Evolutionary conservation across 805 yeast genomes (phyloP), one percentile per base, ranked within the genome.

Genomic region (Tetrapisispora taiwanensis): DNA sequence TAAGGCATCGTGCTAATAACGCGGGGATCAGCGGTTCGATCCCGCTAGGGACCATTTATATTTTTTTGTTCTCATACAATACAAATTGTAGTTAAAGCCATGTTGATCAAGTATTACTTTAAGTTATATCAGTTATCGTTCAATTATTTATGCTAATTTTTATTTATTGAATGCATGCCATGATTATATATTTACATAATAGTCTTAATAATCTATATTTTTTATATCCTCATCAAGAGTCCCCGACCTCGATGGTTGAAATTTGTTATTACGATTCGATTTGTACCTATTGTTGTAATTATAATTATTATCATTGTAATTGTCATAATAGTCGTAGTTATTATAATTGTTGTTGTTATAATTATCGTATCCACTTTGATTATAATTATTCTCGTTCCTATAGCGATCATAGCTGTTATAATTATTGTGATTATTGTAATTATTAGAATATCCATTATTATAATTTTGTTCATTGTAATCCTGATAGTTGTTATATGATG

Each of bases 11-110:
- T 55, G 59, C 59, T 55, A 55, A 55, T 55, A 55, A 53, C 58
- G 56, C 58, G 52, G 55, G 55, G 58, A 54, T 54, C 58, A 52
- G 58, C 58, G 52, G 58, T 54, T 54, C 58, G 58, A 54, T 54
- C 58, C 58, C 52, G 58, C 58, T 52, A 54, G 58, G 50, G 54
- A 54, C 54, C 58, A 54, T 52, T 44, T 37, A 39, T 46, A 50
- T 47, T 49, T 31, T 17, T 13, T 39, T 14, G 19, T 14, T 26
- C 6, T 22, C 14, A 31, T 4, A 4, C 12, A 17, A 4, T 15
- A 28, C 17, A 18, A 28, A 14, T 24, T 19, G 13, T 40, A 9
- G 19, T 8, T 13, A 10, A 15, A 13, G 14, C 6, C 24, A 26
- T 7, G 33, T n/a, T n/a, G n/a, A n/a, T n/a, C n/a, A n/a, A n/a